Evolutionary conservation across 345 rosid species (phyloP), one percentile per base, ranked within the genome.

Genomic region (Aethionema arabicum): DNA sequence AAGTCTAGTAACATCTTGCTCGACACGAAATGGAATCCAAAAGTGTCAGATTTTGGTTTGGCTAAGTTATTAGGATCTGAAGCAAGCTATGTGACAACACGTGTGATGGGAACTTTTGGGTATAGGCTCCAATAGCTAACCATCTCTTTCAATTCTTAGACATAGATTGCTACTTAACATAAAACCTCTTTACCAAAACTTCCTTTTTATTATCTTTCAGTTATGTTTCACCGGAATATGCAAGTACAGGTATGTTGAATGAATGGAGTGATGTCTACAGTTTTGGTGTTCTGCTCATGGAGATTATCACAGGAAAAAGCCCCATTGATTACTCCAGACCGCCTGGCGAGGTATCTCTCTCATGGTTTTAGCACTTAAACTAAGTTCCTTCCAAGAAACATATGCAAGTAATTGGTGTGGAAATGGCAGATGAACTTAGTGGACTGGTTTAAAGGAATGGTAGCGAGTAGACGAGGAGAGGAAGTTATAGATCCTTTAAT

Each of bases 51-150:
- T 76, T 91, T 91, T 35, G 98, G 98, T 71, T 78, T 91, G 55
- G 98, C 98, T 57, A 91, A 91, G 76, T 78, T 91, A 30, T 70
- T 91, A 66, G 96, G 91, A 54, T 79, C 98, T 7, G 98, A 88
- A 73, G 72, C 90, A 11, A 87, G 81, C 82, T 80, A 86, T 59
- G 98, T 91, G 65, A 91, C 98, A 11, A 91, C 98, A 3, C 96
- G 98, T 52, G 98, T 91, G 11, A 91, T 91, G 98, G 98, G 98
- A 52, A 91, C 98, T 60, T 91, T 88, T 14, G 98, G 98, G 96
- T 86, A 61, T 13, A 79, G 70, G 65, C 73, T 52, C 61, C 64
- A 52, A 15, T 29, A 49, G 11, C 56, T 35, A 8, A 5, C 21
- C 47, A 36, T 8, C 38, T 40, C 5, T 33, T 59, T 59, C n/a